phyloP scores from a whole-genome alignment of 768 basidiomycete species.

The Suillus subaureus region DNA sequence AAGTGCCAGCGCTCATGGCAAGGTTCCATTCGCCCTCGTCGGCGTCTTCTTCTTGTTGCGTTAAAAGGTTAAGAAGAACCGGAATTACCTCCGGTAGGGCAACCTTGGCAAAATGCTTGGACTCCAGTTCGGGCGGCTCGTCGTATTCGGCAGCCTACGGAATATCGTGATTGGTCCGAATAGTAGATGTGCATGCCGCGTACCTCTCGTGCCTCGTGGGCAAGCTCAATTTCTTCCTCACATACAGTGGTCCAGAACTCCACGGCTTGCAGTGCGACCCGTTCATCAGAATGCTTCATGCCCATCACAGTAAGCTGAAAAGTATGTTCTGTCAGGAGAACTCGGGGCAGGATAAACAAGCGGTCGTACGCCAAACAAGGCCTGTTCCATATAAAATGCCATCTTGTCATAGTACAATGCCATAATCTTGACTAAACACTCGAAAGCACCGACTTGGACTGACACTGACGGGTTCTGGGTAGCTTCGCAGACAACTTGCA shows the following conservation, averaged over 20 bases:
- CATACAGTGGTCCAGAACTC: slow-evolving; percentile 99
- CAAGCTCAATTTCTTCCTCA: slow-evolving; percentile 94
- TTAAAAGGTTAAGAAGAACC: slow-evolving; percentile 85
- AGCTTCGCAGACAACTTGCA: slow-evolving; percentile 99
- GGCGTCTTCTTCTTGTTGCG: slow-evolving; percentile 93
- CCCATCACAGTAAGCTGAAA: slow-evolving; percentile 91
- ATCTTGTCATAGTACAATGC: slow-evolving; percentile 98
- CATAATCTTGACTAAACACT: slow-evolving; percentile 96
- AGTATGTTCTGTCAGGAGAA: slow-evolving; percentile 17
- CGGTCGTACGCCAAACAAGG: slow-evolving; percentile 84
- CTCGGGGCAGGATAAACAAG: slow-evolving; percentile 10
- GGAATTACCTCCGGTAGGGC: slow-evolving; percentile 95
- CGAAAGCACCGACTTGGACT: slow-evolving; percentile 96
- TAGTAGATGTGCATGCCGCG: slow-evolving; percentile 17
- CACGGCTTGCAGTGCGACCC: slow-evolving; percentile 93
- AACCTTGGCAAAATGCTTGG: slow-evolving; percentile 90
- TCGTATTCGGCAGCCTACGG: slow-evolving; percentile 85
- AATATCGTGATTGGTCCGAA: slow-evolving; percentile 15
- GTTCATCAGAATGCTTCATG: slow-evolving; percentile 92
- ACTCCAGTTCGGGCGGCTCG: slow-evolving; percentile 82
- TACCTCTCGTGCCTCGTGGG: slow-evolving; percentile 90
- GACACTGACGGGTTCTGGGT: slow-evolving; percentile 80
- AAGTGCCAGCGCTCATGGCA: slow-evolving; percentile 95
- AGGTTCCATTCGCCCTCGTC: slow-evolving; percentile 99
- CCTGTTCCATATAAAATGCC: slow-evolving; percentile 99